Base-by-base conservation (phyloP, 1,284 basidiomycete genomes). In the Melampsora abietis-canadensis region DNA sequence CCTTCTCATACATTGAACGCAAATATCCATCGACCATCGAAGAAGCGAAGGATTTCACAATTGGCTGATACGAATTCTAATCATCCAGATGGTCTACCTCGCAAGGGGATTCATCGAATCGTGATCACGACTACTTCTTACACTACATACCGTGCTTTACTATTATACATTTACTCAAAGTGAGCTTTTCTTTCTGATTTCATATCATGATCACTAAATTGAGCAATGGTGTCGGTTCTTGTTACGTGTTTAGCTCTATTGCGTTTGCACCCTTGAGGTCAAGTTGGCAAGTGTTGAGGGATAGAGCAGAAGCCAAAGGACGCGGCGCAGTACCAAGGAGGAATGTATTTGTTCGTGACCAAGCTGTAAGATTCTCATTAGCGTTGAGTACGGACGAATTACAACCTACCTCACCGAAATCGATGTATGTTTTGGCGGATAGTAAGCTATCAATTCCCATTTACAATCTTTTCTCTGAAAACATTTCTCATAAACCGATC, bases 121-220 rank as follows among this genome's bases (percentile, higher is more conserved):
- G 54, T 48, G 5, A 73, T 73, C 54, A 66, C 70, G 15, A 65
- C 70, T 3, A 66, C 70, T 59, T 62, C 70, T 30, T 73, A 73
- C n/a, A 73, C 70, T 21, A 73, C 70, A 3, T 73, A 73, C 40
- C 62, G 70, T 19, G 70, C 63, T n/a, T 65, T 66, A n/a, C 54
- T 73, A 12, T 40, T 66, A 19, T 73, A 73, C 27, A 73, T 73
- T n/a, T 73, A 73, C 37, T 65, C 70, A 27, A 73, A 73, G 70
- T 73, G 21, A 73, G 62, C 57, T 19, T 54, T 24, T 27, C 21
- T 40, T 30, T 31, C 34, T 15, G 8, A 31, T 30, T 2, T 27
- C 31, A 14, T 65, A 37, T 24, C 1, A 44, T 24, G 34, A 30
- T 24, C 8, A 10, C 40, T 40, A 21, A 21, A 48, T 15, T 37